These are phyloP conservation scores for Saccharomyces hybrid DNA, from an alignment of 1,139 yeast genomes.

Conservation along the genomic window DNA sequence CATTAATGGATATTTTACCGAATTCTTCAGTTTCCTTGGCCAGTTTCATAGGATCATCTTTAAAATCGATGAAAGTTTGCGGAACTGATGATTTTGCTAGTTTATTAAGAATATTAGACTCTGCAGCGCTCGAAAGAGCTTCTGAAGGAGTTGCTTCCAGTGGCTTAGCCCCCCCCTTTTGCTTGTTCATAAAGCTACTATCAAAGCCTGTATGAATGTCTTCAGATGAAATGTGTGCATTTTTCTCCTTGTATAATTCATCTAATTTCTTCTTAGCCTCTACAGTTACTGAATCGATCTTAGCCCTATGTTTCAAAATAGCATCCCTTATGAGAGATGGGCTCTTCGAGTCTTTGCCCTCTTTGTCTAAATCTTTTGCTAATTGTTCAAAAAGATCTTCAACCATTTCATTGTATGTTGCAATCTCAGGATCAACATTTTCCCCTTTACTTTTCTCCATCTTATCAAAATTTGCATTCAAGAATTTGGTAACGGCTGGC, in stretches of 20 bases:
- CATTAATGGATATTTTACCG: constrained; percentile 46
- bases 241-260: constrained; percentile 62
- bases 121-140: background rate
- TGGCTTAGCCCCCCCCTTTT: constrained; percentile 25
- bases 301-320: constrained; percentile 53
- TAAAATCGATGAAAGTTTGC: constrained; percentile 24
- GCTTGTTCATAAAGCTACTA: constrained; percentile 67
- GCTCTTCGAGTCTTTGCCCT: constrained; percentile 39
- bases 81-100: constrained; percentile 5
- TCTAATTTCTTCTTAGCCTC: constrained; percentile 57
- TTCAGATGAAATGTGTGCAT: constrained; percentile 73
- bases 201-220: constrained; percentile 95
- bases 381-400: constrained; percentile 77
- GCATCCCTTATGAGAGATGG: constrained; percentile 38
- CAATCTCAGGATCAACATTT: constrained; percentile 54
- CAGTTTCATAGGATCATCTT: constrained; percentile 40
- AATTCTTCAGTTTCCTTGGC: constrained; percentile 61
- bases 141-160: constrained; percentile 8
- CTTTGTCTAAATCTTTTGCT: constrained; percentile 51
- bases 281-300: constrained; percentile 56
- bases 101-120: background rate
- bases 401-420: constrained; percentile 87
- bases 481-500: constrained; percentile 36
- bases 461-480: constrained; percentile 48
- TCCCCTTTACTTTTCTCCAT: constrained; percentile 49